Percentiles rank a stretch among this genome's conserved stretches.
These are phyloP conservation scores for Catharanthus roseus DNA, from an alignment of 257 asterid genomes.

Conservation along the genomic window DNA sequence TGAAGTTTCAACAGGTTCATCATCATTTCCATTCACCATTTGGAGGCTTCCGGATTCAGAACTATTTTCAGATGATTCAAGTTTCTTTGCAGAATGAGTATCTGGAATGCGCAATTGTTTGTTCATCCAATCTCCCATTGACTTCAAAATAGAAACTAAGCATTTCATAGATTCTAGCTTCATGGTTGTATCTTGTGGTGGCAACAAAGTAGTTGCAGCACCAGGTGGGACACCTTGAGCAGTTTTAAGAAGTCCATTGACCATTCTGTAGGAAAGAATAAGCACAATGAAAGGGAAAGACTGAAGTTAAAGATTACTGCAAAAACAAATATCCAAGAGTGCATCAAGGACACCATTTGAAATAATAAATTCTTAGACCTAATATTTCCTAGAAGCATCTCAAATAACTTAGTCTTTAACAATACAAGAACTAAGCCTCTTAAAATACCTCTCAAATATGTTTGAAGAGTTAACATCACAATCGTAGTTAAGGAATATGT, in stretches of 20 bases:
- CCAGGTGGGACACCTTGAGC: slow-evolving; percentile 99
- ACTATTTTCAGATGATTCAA: slow-evolving; percentile 51
- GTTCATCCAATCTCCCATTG: slow-evolving; percentile 99
- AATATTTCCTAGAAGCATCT: slow-evolving; percentile 10
- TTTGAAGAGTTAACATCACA: slow-evolving; percentile 99
- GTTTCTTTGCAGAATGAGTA: slow-evolving; percentile 56
- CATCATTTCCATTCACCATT: slow-evolving; percentile 56
- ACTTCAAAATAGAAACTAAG: slow-evolving; percentile 72
- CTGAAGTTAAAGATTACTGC: slow-evolving; percentile 3
- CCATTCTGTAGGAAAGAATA: slow-evolving; percentile 59
- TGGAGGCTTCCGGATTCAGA: slow-evolving; percentile 63
- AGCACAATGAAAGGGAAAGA: not conserved
- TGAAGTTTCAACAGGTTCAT: slow-evolving; percentile 66
- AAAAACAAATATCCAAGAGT: not conserved
- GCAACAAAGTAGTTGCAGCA: slow-evolving; percentile 63
- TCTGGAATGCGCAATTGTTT: slow-evolving; percentile 90
- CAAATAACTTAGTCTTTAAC: slow-evolving; percentile 10
- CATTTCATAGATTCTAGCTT: slow-evolving; percentile 95
- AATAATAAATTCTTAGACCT: not conserved
- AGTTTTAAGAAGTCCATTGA: slow-evolving; percentile 97
- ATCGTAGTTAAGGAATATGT: slow-evolving; percentile 96
- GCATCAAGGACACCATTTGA: not conserved
- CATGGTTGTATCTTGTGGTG: slow-evolving; percentile 80
- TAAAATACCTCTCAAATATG: slow-evolving; percentile 86
- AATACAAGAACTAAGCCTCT: slow-evolving; percentile 14